Percentiles rank a stretch among this genome's conserved stretches.
Evolutionary conservation across 768 basidiomycete species (phyloP).

Genomic region (Imleria badia): DNA sequence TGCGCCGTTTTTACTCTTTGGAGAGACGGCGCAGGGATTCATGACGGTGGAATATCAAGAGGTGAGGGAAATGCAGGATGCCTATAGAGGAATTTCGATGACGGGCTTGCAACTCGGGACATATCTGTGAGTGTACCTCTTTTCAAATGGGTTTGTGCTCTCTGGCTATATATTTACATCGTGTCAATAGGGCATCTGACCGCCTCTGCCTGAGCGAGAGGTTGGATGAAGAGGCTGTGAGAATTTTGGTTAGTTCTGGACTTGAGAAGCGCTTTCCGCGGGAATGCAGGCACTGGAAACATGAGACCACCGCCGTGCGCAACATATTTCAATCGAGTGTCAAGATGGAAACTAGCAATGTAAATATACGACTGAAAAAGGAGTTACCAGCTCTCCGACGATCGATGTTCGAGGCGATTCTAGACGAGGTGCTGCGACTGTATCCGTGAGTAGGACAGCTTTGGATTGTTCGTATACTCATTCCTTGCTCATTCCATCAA

Average conservation of each 20-base stretch:
- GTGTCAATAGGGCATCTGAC: constrained; percentile 19
- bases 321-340: background rate
- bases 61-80: background rate
- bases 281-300: constrained; percentile 25
- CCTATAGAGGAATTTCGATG: background rate
- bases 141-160: background rate
- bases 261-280: constrained; percentile 27
- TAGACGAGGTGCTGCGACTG: constrained; percentile 19
- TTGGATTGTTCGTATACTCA: background rate
- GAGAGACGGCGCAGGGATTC: constrained; percentile 44
- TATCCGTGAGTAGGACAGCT: constrained; percentile 23
- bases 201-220: constrained; percentile 23
- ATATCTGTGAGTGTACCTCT: constrained; percentile 17
- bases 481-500: background rate
- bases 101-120: constrained; percentile 12
- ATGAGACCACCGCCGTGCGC: constrained; percentile 4
- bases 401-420: constrained; percentile 24
- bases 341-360: background rate
- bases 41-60: constrained; percentile 32
- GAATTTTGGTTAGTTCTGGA: constrained; percentile 29
- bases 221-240: constrained; percentile 26
- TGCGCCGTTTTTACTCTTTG: constrained; percentile 34
- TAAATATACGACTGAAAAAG: background rate
- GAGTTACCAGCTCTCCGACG: constrained; percentile 10
- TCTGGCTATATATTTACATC: background rate